Base-by-base conservation (phyloP, 345 rosid genomes). In the Gossypium turneri region DNA sequence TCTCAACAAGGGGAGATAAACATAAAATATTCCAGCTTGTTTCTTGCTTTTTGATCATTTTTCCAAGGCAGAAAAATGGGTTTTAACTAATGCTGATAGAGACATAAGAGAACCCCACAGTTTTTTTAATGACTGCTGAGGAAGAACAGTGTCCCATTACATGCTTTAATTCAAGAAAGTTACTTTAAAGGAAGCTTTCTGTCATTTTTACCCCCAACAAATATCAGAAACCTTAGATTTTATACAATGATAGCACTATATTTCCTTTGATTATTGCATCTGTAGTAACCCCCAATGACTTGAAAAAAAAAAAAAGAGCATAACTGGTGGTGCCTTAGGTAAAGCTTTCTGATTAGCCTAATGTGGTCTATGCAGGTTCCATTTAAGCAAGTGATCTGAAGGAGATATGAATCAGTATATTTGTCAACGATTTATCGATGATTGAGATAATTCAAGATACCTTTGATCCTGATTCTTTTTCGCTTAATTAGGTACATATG, bases 321-420 rank as follows among this genome's bases (percentile, higher is more conserved):
- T 4, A 34, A 34, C 7, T 4, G 38, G 38, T 34, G 38, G 38
- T 34, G 38, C 38, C 6, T 34, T 34, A 4, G 38, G 72, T 61
- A 70, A 48, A 58, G 74, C 52, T 66, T 58, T 67, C 81, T 80
- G 57, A 74, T 19, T 7, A 11, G 19, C 9, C 50, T 25, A 2
- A 22, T 38, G 22, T 57, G 60, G 53, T 22, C 74, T n/a, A 22
- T 81, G 86, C 92, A 90, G 94, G 88, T 75, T 59, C 85, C 17
- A 64, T 82, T 70, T 89, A 81, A 62, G 85, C 79, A 52, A 29
- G 81, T 66, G 77, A 83, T 82, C 72, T 86, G 72, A 90, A 90
- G 88, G 89, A 86, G 89, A 84, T 83, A 76, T 88, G 86, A 90
- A 53, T 70, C 60, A 48, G 52, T 74, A 61, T 58, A 9, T 62